phyloP scores from a whole-genome alignment of 2,329 filamentous ascomycete species.

The Aureobasidium namibiae region DNA sequence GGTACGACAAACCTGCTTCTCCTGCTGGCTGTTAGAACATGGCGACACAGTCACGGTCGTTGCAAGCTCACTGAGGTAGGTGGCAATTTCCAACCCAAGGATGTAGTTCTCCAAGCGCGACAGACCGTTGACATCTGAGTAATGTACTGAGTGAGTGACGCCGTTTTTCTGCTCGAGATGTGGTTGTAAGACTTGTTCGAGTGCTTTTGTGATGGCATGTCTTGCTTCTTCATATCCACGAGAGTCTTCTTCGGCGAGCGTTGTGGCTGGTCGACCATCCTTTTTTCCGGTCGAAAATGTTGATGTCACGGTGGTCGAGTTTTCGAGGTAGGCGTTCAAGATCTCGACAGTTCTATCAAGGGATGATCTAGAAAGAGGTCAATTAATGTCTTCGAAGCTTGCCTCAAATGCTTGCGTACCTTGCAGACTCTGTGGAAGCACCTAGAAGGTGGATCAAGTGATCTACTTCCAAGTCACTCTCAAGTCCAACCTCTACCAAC shows the following conservation, averaged over 20 bases:
- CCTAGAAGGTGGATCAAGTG: conserved; percentile 26
- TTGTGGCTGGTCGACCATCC: conserved; percentile 22
- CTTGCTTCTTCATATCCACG: conserved; percentile 25
- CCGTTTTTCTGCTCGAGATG: conserved; percentile 17
- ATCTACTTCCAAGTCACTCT: conserved; percentile 25
- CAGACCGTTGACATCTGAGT: conserved; percentile 28
- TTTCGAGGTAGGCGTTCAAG: conserved; percentile 23
- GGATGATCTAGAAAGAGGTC: conserved; percentile 16
- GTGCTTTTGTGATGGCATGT: conserved; percentile 24
- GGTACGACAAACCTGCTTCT: conserved; percentile 23
- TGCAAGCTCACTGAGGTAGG: conserved; percentile 21
- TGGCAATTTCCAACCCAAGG: conserved; percentile 26
- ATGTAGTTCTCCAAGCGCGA: conserved; percentile 30
- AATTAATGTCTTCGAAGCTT: neutral
- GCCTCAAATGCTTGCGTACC: conserved; percentile 2
- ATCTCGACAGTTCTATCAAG: conserved; percentile 22
- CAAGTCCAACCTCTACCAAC: conserved; percentile 22
- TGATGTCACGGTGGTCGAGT: conserved; percentile 22
- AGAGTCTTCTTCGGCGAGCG: conserved; percentile 19
- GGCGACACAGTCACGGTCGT: neutral
- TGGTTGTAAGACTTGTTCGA: conserved; percentile 22
- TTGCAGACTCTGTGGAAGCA: conserved; percentile 21
- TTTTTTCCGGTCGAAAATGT: conserved; percentile 25
- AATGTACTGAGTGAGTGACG: conserved; percentile 26
- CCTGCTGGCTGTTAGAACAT: conserved; percentile 16